A percentile compares a stretch with the other conserved stretches of the same genome.
Evolutionary conservation across 1,284 basidiomycete genomes (phyloP).

Genomic region (Stereum hirsutum): DNA sequence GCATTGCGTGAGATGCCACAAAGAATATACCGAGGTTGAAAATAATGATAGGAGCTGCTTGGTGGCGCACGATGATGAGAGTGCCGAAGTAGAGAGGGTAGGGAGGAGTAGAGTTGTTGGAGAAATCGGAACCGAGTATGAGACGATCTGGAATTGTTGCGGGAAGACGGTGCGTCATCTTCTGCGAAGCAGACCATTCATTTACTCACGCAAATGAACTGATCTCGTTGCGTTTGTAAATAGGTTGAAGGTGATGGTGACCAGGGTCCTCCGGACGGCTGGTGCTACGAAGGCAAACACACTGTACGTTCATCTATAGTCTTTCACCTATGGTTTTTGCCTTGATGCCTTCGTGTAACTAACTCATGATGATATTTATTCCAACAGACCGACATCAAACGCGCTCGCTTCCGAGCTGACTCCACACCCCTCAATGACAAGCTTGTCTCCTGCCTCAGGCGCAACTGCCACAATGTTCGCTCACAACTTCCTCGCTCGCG

Average conservation of each 20-base stretch:
- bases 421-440: slow-evolving; percentile 61
- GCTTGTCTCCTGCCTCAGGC: slow-evolving; percentile 44
- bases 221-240: too few species aligned
- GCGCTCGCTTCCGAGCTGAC: slow-evolving; percentile 69
- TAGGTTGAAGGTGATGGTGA: slow-evolving; percentile 69
- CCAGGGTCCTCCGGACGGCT: slow-evolving; percentile 73
- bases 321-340: neutral
- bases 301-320: slow-evolving; percentile 37
- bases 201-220: too few species aligned
- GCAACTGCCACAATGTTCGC: slow-evolving; percentile 41
- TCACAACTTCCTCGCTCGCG: slow-evolving; percentile 19
- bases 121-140: slow-evolving; percentile 26
- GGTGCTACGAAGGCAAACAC: slow-evolving; percentile 76
- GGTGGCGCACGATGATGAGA: slow-evolving; percentile 47
- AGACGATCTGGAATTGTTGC: slow-evolving; percentile 63
- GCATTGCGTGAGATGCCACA: slow-evolving; percentile 69
- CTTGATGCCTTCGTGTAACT: neutral
- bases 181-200: too few species aligned
- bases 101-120: slow-evolving; percentile 17
- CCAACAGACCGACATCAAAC: slow-evolving; percentile 54
- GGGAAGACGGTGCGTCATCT: slow-evolving; percentile 51
- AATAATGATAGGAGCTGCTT: slow-evolving; percentile 29
- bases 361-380: slow-evolving; percentile 5
- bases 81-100: slow-evolving; percentile 38
- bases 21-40: slow-evolving; percentile 29